phyloP scores from a whole-genome alignment of 768 basidiomycete genomes.

The Pleurotus pulmonarius region DNA sequence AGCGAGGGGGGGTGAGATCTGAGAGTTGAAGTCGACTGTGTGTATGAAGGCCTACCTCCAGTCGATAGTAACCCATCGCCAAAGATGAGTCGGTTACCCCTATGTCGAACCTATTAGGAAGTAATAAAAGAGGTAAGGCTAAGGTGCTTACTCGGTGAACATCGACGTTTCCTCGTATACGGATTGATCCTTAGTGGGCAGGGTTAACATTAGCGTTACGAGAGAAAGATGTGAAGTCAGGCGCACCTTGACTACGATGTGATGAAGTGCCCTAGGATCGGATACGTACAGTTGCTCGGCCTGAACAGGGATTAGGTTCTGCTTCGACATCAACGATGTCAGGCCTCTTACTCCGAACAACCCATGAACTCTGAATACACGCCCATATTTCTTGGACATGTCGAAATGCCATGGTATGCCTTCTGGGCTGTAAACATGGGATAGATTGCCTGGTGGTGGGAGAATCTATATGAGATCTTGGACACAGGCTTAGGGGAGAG shows the following conservation, averaged over 20 bases:
- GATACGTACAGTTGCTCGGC: conserved; percentile 6
- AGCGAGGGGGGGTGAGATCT: background rate
- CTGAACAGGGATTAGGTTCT: background rate
- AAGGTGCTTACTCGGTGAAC: conserved; percentile 21
- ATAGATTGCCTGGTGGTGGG: conserved; percentile 4
- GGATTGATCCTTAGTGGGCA: conserved; percentile 26
- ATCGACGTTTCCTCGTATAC: conserved; percentile 24
- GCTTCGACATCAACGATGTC: no score
- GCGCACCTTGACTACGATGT: conserved; percentile 3
- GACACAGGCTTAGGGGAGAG: background rate
- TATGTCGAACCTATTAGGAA: background rate
- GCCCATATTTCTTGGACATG: conserved; percentile 7
- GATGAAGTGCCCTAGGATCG: conserved; percentile 5
- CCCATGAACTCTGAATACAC: conserved; percentile 3
- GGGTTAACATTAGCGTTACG: background rate
- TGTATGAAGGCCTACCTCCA: conserved; percentile 8
- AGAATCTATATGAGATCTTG: conserved; percentile 4
- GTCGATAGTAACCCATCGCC: conserved; percentile 16
- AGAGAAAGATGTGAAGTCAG: background rate
- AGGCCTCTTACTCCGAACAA: conserved; percentile 2
- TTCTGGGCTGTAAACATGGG: conserved; percentile 4
- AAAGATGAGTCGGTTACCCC: conserved; percentile 12
- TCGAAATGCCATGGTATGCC: conserved; percentile 7
- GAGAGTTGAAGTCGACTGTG: no score
- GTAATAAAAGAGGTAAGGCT: background rate